Evolutionary conservation across 75 land plant species (phyloP), one percentile per base, ranked within the genome.

Genomic region (Gnetum montanum): DNA sequence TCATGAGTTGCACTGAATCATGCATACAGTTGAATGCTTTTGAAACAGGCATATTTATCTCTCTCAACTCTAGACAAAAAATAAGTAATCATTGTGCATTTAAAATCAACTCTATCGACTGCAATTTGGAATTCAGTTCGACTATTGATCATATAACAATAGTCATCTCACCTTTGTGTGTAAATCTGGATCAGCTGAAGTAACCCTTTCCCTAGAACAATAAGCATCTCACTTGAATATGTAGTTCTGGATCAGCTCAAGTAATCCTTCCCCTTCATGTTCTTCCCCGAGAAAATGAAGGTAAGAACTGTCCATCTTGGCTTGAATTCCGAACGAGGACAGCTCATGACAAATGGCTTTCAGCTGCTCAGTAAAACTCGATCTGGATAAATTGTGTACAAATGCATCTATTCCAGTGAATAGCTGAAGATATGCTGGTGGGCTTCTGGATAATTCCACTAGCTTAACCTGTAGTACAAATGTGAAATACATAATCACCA

Each of bases 221-320:
- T n/a, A n/a, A n/a, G n/a, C n/a, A n/a, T n/a, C n/a, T n/a, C n/a
- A n/a, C n/a, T n/a, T n/a, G n/a, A n/a, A n/a, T n/a, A n/a, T n/a
- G 53, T 49, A 76, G 31, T 76, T 80, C 61, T 73, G 80, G n/a
- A 84, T 59, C 43, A 84, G 34, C 40, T 50, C 23, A 16, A 84
- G 34, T 43, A 84, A 54, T 3, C 70, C 69, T 43, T 62, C 66
- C 26, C 49, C 66, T 36, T 37, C 22, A 26, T 71, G 53, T 26
- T 46, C 28, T 37, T 59, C 71, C 34, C 63, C 81, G 24, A 82
- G 18, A 29, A 81, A 77, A 51, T 92, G 83, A 48, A 84, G 65
- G 35, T 85, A 26, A 46, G 84, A 83, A 1, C 77, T 70, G 19
- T 88, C 93, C 94, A 87, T 81, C 49, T 89, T 69, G 22, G 97